Evolutionary conservation across 208 protist species (phyloP).

Genomic region (Wallacemonas sp.): DNA sequence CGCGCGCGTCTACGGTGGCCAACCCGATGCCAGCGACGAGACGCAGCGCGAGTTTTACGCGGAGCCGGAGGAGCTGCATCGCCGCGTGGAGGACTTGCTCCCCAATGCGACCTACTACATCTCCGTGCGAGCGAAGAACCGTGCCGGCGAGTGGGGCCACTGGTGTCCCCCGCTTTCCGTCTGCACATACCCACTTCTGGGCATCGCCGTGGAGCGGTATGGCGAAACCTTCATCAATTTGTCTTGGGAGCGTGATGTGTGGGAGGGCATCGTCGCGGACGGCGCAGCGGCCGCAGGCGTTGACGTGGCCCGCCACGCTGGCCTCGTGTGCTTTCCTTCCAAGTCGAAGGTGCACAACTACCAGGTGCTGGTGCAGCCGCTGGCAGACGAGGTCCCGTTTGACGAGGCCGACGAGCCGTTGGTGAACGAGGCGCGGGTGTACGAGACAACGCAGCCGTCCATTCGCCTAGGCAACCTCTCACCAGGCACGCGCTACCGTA

Average conservation of each 20-base stretch:
- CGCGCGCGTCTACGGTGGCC: slow-evolving; percentile 64
- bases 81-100: slow-evolving; percentile 59
- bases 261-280: slow-evolving; percentile 13
- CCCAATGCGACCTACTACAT: slow-evolving; percentile 76
- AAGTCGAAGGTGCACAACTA: slow-evolving; percentile 84
- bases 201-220: slow-evolving; percentile 51
- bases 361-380: slow-evolving; percentile 79
- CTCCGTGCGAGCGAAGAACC: slow-evolving; percentile 74
- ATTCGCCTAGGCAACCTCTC: slow-evolving; percentile 79
- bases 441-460: slow-evolving; percentile 88
- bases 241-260: slow-evolving; percentile 63
- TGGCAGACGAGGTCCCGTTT: slow-evolving; percentile 66
- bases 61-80: slow-evolving; percentile 34
- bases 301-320: slow-evolving; percentile 5
- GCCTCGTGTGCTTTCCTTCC: slow-evolving; percentile 74
- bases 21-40: slow-evolving; percentile 52
- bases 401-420: slow-evolving; percentile 81
- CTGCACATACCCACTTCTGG: slow-evolving; percentile 76
- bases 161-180: slow-evolving; percentile 70
- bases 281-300: slow-evolving; percentile 15
- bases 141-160: slow-evolving; percentile 82
- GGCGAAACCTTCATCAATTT: slow-evolving; percentile 89
- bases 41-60: slow-evolving; percentile 48
- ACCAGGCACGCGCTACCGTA: slow-evolving; percentile 79
- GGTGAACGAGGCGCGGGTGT: slow-evolving; percentile 79